Base-by-base conservation (phyloP, 2,329 filamentous ascomycete species). In the Verticillium nonalfalfae region DNA sequence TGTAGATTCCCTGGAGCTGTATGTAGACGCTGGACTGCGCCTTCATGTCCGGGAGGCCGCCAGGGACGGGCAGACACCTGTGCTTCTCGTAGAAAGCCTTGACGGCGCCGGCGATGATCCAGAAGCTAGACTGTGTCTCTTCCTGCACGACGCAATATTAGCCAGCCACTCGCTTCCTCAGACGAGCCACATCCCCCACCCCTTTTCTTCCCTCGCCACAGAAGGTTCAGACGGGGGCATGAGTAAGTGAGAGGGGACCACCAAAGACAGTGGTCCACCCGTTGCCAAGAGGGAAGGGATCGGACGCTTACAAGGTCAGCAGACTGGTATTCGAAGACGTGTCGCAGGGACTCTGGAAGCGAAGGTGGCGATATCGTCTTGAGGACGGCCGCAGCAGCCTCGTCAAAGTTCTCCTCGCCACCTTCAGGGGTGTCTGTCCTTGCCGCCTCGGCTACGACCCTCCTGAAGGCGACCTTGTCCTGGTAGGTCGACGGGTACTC, bases 21-120 rank as follows among this genome's bases (percentile, higher is more conserved):
- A 99, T 89, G 77, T 99, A 99, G 64, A 96, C 90, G 61, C 83
- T 86, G 3, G 93, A 97, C 71, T 94, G 86, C 2, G 95, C 93
- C 78, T 99, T 99, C 95, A 99, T 99, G 73, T 99, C 95, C 1
- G 96, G 95, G 1, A 99, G 80, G 3, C 89, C 87, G 13, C 95
- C 96, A 0, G 93, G 89, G 0, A 99, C 80, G 15, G 95, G 95
- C 5, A 99, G 81, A 34, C 88, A 82, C 7, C 82, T 78, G 71
- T 97, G 86, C 60, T 85, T 85, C 10, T 83, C 74, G 73, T 94
- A 88, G 74, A 99, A 99, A 21, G 82, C 71, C 63, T 87, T 87
- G 60, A 98, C 81, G 0, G 94, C 93, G 60, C 87, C 83, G 9
- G 91, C 90, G 67, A 97, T 94, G 63, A 93, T 76, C 95, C 96